Base-by-base conservation (phyloP, 306 rosid species). In the Casuarina glauca region DNA sequence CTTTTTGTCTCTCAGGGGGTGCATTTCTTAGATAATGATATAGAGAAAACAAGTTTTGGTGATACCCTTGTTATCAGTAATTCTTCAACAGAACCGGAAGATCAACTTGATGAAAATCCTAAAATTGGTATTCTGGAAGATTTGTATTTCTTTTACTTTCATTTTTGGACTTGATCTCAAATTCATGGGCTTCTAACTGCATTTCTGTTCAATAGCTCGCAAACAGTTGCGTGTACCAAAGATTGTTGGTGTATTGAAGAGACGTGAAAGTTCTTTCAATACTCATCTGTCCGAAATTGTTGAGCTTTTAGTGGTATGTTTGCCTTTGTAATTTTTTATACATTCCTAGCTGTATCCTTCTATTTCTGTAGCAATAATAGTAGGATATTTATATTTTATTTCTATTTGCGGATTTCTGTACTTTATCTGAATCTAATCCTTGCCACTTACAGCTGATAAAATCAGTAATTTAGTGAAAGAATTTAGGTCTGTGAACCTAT, bases 201-300 rank as follows among this genome's bases (percentile, higher is more conserved):
- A 69, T 81, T 76, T 61, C 36, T 86, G 61, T 74, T 75, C 70
- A 38, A 74, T 79, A 94, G 96, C 72, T 77, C 84, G 71, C 81
- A 90, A 76, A 78, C 74, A 76, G 87, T 70, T 87, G 78, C 44
- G 52, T 72, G 72, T 81, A 69, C 78, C 90, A 79, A 89, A 81
- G 82, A 76, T 81, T 83, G 82, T 87, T 70, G 78, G 75, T 78
- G 78, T 77, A 74, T 67, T 87, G 87, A 89, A 86, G 90, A 87
- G 86, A 80, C 84, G 96, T 78, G 98, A 94, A 73, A 76, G 83
- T 71, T 85, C 87, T 52, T 94, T 91, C 75, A 85, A 82, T 76
- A 76, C 80, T 76, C 64, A 9, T 74, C 79, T 94, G 68, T 89
- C 85, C 85, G 72, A 82, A 83, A 89, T 91, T 81, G 82, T 86